phyloP scores from a whole-genome alignment of 106 monocot species.

The Acorus gramineus region DNA sequence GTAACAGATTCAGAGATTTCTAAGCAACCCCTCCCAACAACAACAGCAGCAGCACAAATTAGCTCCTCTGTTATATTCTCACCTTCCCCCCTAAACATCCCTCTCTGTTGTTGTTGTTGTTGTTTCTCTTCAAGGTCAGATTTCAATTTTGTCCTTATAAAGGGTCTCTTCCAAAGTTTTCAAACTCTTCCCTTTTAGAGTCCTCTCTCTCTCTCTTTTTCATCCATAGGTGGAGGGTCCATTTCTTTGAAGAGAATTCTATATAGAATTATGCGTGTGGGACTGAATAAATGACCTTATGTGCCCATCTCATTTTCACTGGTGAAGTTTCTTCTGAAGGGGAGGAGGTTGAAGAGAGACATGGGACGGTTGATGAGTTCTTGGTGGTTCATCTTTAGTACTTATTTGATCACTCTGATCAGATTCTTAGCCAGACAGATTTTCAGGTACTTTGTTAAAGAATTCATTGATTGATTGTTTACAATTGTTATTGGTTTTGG shows the following conservation, averaged over 20 bases:
- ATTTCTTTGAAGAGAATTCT: conserved; percentile 1
- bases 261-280: background rate
- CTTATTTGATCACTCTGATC: conserved; percentile 6
- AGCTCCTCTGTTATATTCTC: conserved; percentile 5
- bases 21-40: conserved; percentile 10
- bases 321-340: background rate
- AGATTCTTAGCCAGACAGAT: conserved; percentile 14
- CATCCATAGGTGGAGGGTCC: conserved; percentile 4
- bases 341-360: background rate
- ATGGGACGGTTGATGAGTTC: conserved; percentile 20
- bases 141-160: too few relatives aligned
- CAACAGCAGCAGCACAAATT: background rate
- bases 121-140: too few relatives aligned
- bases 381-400: conserved; percentile 19
- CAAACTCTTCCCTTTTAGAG: conserved; percentile 1
- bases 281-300: background rate
- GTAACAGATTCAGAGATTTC: conserved; percentile 5
- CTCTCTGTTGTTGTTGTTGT: too few relatives aligned
- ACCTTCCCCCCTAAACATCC: too few relatives aligned
- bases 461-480: background rate
- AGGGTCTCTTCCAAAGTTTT: background rate
- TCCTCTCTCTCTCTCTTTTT: conserved; percentile 8
- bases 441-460: conserved; percentile 22
- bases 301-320: background rate
- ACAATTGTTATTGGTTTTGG: background rate